Evolutionary conservation across 306 rosid genomes (phyloP).

Genomic region (Malus domestica): DNA sequence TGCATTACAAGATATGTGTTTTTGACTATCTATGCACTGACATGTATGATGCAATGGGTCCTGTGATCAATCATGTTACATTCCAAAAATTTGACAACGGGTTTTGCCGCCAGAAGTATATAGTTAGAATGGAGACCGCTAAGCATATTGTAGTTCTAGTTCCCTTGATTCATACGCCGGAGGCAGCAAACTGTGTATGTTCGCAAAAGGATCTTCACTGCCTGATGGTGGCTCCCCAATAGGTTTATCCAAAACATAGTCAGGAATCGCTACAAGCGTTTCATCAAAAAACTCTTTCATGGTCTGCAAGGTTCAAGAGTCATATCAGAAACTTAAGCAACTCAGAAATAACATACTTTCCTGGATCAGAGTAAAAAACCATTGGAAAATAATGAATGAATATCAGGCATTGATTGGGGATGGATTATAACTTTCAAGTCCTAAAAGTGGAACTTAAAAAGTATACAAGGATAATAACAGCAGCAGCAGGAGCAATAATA

Average conservation of each 20-base stretch:
- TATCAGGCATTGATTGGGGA: background rate
- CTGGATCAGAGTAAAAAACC: background rate
- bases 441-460: background rate
- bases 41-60: background rate
- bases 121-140: slow-evolving; percentile 2
- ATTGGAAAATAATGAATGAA: background rate
- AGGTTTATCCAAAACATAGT: slow-evolving; percentile 67
- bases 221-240: slow-evolving; percentile 35
- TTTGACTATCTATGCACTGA: background rate
- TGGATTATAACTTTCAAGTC: background rate
- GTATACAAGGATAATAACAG: background rate
- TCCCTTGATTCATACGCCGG: slow-evolving; percentile 49
- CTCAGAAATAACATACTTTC: background rate
- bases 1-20: background rate
- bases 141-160: slow-evolving; percentile 41
- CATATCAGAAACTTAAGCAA: slow-evolving; percentile 12
- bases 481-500: background rate
- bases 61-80: background rate
- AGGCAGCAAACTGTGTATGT: slow-evolving; percentile 49
- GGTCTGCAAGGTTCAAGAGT: slow-evolving; percentile 47
- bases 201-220: slow-evolving; percentile 54
- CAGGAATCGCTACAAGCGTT: slow-evolving; percentile 78
- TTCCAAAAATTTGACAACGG: background rate
- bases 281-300: slow-evolving; percentile 80
- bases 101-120: background rate